Conservation (phyloP, 2,329 filamentous ascomycete genomes). For the Trichoderma sp. region DNA sequence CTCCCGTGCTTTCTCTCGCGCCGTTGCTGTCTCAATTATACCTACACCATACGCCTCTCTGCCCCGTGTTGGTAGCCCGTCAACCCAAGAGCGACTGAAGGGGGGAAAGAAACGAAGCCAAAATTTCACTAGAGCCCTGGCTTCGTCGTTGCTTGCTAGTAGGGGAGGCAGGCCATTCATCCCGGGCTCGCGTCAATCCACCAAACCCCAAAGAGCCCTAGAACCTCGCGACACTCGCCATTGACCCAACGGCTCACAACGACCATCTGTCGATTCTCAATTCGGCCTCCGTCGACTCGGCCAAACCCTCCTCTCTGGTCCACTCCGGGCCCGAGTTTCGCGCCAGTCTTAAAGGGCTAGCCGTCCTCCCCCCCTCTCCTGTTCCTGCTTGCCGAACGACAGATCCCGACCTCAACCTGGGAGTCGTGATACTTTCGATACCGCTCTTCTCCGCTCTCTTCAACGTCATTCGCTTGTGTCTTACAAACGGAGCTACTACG, state of each 20-base stretch:
- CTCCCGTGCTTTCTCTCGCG: not conserved
- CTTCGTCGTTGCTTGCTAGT: constrained; percentile 6
- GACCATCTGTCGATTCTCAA: constrained; percentile 6
- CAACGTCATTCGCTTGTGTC: not conserved
- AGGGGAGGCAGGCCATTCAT: constrained; percentile 8
- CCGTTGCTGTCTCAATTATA: not conserved
- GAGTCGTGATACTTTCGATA: not conserved
- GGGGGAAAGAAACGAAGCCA: not conserved
- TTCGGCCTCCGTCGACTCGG: constrained; percentile 5
- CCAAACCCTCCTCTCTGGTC: not conserved
- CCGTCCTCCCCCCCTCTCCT: not conserved
- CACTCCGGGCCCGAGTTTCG: constrained; percentile 9
- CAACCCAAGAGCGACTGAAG: not conserved
- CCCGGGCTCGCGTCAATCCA: constrained; percentile 12
- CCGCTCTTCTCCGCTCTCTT: not conserved
- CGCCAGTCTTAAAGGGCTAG: constrained; percentile 11
- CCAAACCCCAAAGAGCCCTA: constrained; percentile 11
- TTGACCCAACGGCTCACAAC: constrained; percentile 16
- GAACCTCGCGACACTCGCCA: constrained; percentile 16
- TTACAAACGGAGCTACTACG: not conserved
- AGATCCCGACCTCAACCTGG: not conserved
- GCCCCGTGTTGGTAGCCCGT: not conserved
- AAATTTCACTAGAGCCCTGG: not conserved
- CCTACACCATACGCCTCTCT: not conserved
- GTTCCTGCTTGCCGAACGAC: not conserved